A percentile compares a stretch with the other conserved stretches of the same genome.
These are phyloP conservation scores for Moesziomyces globuligerus DNA, from an alignment of 1,284 basidiomycete species.

Conservation along the genomic window DNA sequence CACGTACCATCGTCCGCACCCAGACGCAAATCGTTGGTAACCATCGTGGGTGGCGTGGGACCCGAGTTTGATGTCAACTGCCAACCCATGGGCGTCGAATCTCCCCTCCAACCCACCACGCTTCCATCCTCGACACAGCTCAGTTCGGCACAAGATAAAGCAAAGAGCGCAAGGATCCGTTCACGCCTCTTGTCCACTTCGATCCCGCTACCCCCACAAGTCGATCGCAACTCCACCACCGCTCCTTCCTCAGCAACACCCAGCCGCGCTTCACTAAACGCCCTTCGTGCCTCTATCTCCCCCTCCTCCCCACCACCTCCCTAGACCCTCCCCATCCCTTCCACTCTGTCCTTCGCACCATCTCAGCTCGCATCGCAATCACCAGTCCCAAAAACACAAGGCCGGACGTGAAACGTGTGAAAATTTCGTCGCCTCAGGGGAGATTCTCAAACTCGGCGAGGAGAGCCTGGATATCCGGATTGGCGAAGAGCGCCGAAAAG, in stretches of 20 bases:
- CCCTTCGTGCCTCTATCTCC: constrained; percentile 10
- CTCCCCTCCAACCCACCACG: neutral
- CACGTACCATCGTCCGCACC: too few relatives aligned
- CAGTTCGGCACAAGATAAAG: too few relatives aligned
- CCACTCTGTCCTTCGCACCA: too few relatives aligned
- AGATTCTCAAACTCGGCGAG: constrained; percentile 31
- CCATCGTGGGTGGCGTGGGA: too few relatives aligned
- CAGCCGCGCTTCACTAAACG: constrained; percentile 2
- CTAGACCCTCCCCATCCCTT: too few relatives aligned
- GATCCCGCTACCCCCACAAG: constrained; percentile 16
- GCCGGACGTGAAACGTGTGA: neutral
- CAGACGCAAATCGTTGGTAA: too few relatives aligned
- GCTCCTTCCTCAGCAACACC: constrained; percentile 3
- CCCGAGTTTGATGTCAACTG: constrained; percentile 22
- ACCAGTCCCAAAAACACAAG: too few relatives aligned
- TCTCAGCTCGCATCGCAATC: too few relatives aligned
- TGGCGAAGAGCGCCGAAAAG: constrained; percentile 29
- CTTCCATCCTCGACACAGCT: too few relatives aligned
- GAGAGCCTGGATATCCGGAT: constrained; percentile 46
- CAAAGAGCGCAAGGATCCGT: too few relatives aligned
- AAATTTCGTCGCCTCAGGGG: neutral
- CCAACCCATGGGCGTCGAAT: constrained; percentile 22
- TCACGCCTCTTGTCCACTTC: constrained; percentile 16
- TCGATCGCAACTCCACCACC: constrained; percentile 8
- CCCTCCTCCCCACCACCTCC: too few relatives aligned